Evolutionary conservation across 371 early-diverging fungal genomes (phyloP), one percentile per base, ranked within the genome.

Genomic region (Massospora cicadina): DNA sequence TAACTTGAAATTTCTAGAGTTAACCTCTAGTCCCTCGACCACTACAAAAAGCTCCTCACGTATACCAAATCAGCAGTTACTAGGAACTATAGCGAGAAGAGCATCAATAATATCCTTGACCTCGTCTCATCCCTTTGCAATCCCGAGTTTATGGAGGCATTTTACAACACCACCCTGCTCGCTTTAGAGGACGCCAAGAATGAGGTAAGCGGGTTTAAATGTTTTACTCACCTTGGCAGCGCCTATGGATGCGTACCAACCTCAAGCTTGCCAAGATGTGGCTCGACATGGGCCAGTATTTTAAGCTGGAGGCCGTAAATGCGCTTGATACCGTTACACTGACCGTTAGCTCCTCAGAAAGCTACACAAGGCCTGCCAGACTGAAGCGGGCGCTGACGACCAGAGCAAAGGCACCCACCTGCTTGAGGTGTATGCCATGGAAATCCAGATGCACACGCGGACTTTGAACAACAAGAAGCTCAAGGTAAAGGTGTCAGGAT

Each of bases 41-140:
- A 85, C 71, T 96, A 95, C 71, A 72, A 77, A 25, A 74, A 84
- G 59, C 77, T 96, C 28, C 76, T 96, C 10, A 83, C 81, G 0
- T 92, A 87, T 70, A 81, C 83, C 54, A 85, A 89, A 70, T 76
- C 80, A 2, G 87, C 90, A 0, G 91, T 93, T 5, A 84, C 93
- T 1, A 81, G 90, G 63, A 94, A 92, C 75, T 88, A 93, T 66
- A 85, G 89, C 70, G 98, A 97, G 70, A 97, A 95, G 77, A 86
- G 86, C 69, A 92, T 97, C 77, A 93, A 93, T 80, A 91, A 87
- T 67, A 88, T 93, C 65, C 74, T 97, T 29, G 95, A 97, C 68
- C 83, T 79, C 61, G 84, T 91, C 17, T 86, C 93, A 1, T 71
- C 79, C 7, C 76, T 86, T 25, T 78, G 81, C 27, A 86, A 90